A percentile compares a stretch with the other conserved stretches of the same genome.
Evolutionary conservation across 305 asterid species (phyloP).

Genomic region (Ajuga reptans): DNA sequence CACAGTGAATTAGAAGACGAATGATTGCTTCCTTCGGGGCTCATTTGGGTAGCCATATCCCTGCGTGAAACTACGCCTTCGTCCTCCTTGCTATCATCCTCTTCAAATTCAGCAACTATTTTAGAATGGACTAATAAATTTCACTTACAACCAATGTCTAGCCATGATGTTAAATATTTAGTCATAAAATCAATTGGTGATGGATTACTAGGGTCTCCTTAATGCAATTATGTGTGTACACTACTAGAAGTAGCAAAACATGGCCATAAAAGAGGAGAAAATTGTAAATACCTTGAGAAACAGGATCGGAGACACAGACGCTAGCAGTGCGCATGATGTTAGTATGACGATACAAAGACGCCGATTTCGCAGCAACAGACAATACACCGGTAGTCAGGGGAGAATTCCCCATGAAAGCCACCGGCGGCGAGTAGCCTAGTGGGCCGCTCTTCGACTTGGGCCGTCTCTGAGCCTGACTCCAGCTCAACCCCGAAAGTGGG

Average conservation of each 20-base stretch:
- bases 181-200: too few relatives aligned
- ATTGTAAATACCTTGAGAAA: constrained; percentile 56
- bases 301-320: constrained; percentile 47
- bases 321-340: constrained; percentile 23
- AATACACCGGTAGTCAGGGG: constrained; percentile 63
- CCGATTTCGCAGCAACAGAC: constrained; percentile 32
- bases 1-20: constrained; percentile 41
- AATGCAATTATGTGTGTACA: too few relatives aligned
- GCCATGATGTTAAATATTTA: too few relatives aligned
- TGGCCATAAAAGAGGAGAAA: too few relatives aligned
- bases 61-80: constrained; percentile 31
- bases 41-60: constrained; percentile 92
- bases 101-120: too few relatives aligned
- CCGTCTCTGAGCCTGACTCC: constrained; percentile 42
- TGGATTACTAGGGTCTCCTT: too few relatives aligned
- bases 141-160: too few relatives aligned
- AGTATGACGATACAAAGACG: constrained; percentile 9
- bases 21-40: constrained; percentile 51
- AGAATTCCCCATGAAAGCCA: constrained; percentile 45
- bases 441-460: constrained; percentile 27
- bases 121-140: too few relatives aligned
- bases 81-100: constrained; percentile 12
- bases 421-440: too few relatives aligned
- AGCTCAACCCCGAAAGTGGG: constrained; percentile 49
- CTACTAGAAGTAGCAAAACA: too few relatives aligned